Percentiles rank a stretch among this genome's conserved stretches.
Evolutionary conservation across 129 eudicot species (phyloP).

Genomic region (Deinandra increscens): DNA sequence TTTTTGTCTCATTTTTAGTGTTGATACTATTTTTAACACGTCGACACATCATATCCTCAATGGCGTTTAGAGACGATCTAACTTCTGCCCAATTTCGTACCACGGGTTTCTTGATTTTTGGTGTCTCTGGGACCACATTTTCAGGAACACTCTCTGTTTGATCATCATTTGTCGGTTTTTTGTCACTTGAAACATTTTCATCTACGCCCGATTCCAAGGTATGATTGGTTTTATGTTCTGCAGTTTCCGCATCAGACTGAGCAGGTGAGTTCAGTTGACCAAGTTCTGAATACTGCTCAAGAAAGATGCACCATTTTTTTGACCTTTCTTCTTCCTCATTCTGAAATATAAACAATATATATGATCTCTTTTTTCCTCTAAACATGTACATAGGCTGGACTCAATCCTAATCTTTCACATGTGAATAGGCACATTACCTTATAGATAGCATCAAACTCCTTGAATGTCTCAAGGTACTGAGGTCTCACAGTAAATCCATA

Average conservation of each 20-base stretch:
- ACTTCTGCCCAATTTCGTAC: constrained; percentile 65
- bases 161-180: constrained; percentile 34
- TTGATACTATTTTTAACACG: constrained; percentile 43
- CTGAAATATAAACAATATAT: constrained; percentile 39
- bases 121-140: constrained; percentile 24
- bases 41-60: constrained; percentile 64
- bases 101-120: constrained; percentile 35
- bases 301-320: constrained; percentile 77
- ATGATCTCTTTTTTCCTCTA: no score
- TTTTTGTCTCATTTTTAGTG: constrained; percentile 15
- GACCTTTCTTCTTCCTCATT: constrained; percentile 90
- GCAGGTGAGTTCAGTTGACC: constrained; percentile 15
- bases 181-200: constrained; percentile 35
- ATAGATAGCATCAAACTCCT: constrained; percentile 70
- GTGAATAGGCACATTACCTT: constrained; percentile 49
- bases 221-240: constrained; percentile 35
- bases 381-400: no score
- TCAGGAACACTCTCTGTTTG: constrained; percentile 26
- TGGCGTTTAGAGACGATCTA: constrained; percentile 56
- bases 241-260: constrained; percentile 39
- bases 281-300: constrained; percentile 54
- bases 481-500: constrained; percentile 98
- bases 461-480: constrained; percentile 72
- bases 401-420: no score
- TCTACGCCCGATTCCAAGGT: constrained; percentile 36